Percentiles rank a stretch among this genome's conserved stretches.
phyloP scores from a whole-genome alignment of 23 red algal genomes.

The Gracilaria gracilis region DNA sequence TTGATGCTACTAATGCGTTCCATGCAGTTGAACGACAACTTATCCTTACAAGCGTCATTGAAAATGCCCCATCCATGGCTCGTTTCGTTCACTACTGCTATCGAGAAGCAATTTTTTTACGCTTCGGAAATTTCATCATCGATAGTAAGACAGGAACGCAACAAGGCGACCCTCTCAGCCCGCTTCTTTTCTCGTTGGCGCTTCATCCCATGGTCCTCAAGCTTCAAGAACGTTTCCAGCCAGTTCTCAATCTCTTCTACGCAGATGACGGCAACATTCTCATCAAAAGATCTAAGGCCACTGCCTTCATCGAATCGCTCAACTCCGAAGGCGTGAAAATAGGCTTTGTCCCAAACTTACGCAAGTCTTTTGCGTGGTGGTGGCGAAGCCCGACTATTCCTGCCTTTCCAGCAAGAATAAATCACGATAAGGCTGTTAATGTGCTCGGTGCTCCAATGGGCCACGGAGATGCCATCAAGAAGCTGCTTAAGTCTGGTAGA shows the following conservation, averaged over 20 bases:
- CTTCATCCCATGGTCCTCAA: background rate
- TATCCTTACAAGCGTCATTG: background rate
- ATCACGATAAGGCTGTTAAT: background rate
- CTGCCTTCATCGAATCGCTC: background rate
- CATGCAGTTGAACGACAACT: conserved; percentile 12
- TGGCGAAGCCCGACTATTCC: background rate
- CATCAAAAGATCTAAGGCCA: background rate
- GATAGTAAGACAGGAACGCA: background rate
- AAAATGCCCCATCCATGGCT: background rate
- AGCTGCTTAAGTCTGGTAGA: too few species aligned
- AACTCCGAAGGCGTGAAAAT: background rate
- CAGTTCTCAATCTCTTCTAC: conserved; percentile 10
- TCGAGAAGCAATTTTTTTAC: background rate
- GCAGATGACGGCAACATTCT: conserved; percentile 20
- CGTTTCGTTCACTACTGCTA: conserved; percentile 35
- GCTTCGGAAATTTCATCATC: conserved; percentile 2
- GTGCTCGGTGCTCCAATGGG: background rate
- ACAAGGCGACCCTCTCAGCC: conserved; percentile 12
- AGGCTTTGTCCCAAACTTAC: background rate
- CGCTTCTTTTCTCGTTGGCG: background rate
- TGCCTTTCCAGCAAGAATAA: background rate
- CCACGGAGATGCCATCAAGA: background rate
- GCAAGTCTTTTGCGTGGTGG: conserved; percentile 39
- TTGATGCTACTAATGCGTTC: conserved; percentile 41
- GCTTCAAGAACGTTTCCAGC: background rate